Evolutionary conservation across 208 protist species (phyloP).

Genomic region (Herpetomonas muscarum): DNA sequence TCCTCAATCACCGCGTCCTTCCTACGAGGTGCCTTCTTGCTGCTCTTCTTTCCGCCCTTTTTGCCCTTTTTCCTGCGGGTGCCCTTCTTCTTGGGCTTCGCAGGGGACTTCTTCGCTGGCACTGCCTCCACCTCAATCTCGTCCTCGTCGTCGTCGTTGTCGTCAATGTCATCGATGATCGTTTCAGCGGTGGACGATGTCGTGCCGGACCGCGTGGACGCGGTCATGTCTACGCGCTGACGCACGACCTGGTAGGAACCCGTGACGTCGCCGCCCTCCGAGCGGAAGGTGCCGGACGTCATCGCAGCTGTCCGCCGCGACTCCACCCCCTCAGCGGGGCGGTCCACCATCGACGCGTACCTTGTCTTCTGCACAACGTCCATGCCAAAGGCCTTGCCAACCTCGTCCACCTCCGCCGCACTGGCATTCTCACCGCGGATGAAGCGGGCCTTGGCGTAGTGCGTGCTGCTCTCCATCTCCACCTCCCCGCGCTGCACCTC

Average conservation of each 20-base stretch:
- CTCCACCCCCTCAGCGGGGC: background rate
- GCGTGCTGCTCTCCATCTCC: background rate
- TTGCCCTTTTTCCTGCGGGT: constrained; percentile 9
- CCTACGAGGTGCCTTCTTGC: constrained; percentile 11
- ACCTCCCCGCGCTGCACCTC: background rate
- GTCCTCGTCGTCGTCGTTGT: constrained; percentile 7
- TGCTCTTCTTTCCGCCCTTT: constrained; percentile 20
- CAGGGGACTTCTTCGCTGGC: background rate
- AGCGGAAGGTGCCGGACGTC: background rate
- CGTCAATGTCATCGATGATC: background rate
- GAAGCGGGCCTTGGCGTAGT: constrained; percentile 19
- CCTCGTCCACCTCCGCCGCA: constrained; percentile 16
- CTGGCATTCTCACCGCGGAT: constrained; percentile 16
- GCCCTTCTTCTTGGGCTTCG: background rate
- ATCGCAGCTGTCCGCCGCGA: constrained; percentile 2
- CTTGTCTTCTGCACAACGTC: constrained; percentile 11
- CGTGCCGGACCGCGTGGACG: background rate
- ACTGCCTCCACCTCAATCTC: background rate
- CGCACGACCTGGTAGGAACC: background rate
- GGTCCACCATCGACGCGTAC: background rate
- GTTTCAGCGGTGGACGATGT: background rate
- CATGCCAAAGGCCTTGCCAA: constrained; percentile 14
- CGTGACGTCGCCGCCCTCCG: background rate
- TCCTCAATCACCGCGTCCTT: background rate
- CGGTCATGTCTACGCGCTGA: background rate